Percentiles rank a stretch among this genome's conserved stretches.
phyloP scores from a whole-genome alignment of 78 protist species.

The Emiliania huxleyi region DNA sequence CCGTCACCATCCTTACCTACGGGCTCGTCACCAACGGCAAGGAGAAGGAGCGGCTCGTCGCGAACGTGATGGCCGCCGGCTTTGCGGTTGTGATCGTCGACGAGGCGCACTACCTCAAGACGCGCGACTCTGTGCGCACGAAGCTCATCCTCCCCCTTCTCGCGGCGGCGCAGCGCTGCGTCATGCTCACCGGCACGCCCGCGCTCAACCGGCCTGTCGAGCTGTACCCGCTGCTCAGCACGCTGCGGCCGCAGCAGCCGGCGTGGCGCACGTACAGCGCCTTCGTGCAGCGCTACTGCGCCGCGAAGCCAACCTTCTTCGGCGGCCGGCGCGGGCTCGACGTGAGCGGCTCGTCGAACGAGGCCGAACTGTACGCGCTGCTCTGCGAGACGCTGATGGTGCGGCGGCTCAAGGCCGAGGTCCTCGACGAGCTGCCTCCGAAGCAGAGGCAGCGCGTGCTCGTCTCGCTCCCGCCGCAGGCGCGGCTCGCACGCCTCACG shows the following conservation, averaged over 20 bases:
- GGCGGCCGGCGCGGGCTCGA: slow-evolving; percentile 58
- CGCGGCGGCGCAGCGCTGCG: background rate
- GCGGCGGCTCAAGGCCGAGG: slow-evolving; percentile 76
- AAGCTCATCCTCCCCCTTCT: background rate
- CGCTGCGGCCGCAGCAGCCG: slow-evolving; percentile 43
- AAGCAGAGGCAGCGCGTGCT: slow-evolving; percentile 47
- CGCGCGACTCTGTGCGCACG: background rate
- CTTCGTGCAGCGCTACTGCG: slow-evolving; percentile 66
- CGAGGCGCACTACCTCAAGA: slow-evolving; percentile 7
- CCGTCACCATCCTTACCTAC: background rate
- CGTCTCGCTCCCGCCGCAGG: background rate
- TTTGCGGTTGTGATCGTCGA: background rate
- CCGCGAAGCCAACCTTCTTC: background rate
- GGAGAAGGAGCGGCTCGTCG: background rate
- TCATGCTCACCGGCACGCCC: slow-evolving; percentile 87
- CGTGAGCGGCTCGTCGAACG: slow-evolving; percentile 63
- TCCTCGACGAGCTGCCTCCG: slow-evolving; percentile 74
- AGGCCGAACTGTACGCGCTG: slow-evolving; percentile 70
- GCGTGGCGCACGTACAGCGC: background rate
- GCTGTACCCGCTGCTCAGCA: slow-evolving; percentile 74
- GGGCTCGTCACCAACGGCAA: slow-evolving; percentile 9
- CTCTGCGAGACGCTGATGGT: slow-evolving; percentile 63
- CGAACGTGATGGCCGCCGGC: too few relatives aligned
- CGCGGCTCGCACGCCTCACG: background rate
- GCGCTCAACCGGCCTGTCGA: slow-evolving; percentile 83